Evolutionary conservation across 2,329 filamentous ascomycete genomes (phyloP).

Genomic region (Thielaviopsis cerberus): DNA sequence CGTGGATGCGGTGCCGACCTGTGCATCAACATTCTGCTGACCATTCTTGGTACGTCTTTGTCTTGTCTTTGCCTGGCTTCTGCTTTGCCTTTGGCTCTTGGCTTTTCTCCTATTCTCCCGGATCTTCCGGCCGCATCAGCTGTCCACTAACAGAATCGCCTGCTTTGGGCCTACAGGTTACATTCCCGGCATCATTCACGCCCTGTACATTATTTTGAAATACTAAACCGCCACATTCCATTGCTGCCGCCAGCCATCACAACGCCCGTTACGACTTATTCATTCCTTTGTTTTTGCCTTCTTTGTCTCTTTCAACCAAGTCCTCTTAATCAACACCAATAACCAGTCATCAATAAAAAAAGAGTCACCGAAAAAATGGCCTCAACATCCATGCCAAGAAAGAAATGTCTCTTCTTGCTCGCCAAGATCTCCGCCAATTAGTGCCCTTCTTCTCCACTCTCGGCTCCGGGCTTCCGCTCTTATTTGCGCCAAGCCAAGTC

Average conservation of each 20-base stretch:
- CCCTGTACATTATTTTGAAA: slow-evolving; percentile 82
- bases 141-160: not conserved
- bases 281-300: not conserved
- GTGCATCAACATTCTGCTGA: slow-evolving; percentile 82
- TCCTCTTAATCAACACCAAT: not conserved
- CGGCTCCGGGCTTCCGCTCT: not conserved
- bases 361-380: not conserved
- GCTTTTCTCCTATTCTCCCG: not conserved
- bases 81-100: too few species aligned
- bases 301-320: not conserved
- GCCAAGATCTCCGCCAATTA: not conserved
- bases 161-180: slow-evolving; percentile 24
- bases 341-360: not conserved
- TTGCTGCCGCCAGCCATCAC: not conserved
- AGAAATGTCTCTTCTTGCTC: not conserved
- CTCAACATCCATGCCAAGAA: not conserved
- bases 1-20: slow-evolving; percentile 72
- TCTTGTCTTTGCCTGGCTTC: not conserved
- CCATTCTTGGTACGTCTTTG: slow-evolving; percentile 39
- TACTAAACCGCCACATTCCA: slow-evolving; percentile 34
- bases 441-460: not conserved
- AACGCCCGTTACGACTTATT: not conserved
- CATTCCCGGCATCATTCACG: slow-evolving; percentile 77
- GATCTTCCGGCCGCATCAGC: not conserved
- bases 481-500: not conserved